A percentile compares a stretch with the other conserved stretches of the same genome.
Conservation (phyloP, 805 yeast species). For the Kuraishia borneana region DNA sequence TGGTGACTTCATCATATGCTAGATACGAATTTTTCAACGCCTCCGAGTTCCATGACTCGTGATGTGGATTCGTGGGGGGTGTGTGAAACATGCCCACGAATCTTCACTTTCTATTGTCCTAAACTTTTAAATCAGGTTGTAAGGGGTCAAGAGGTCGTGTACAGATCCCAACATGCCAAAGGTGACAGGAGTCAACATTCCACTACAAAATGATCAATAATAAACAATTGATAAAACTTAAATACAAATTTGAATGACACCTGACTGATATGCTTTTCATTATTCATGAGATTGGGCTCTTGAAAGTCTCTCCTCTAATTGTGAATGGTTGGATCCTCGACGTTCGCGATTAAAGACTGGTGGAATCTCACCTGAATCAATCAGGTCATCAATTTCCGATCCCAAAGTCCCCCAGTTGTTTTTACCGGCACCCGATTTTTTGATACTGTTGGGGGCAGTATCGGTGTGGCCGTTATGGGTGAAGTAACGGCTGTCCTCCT, state of each 20-base stretch:
- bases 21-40: slow-evolving; percentile 14
- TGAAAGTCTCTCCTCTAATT: slow-evolving; percentile 27
- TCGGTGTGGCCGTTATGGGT: slow-evolving; percentile 65
- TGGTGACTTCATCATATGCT: neutral
- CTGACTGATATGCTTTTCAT: no score
- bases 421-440: slow-evolving; percentile 79
- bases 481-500: slow-evolving; percentile 65
- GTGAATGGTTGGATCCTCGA: slow-evolving; percentile 38
- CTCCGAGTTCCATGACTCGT: slow-evolving; percentile 14
- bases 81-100: slow-evolving; percentile 17
- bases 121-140: no score
- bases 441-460: slow-evolving; percentile 63
- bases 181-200: no score
- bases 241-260: no score
- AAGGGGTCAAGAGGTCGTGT: no score
- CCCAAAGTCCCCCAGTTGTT: slow-evolving; percentile 83
- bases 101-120: neutral
- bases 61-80: slow-evolving; percentile 16
- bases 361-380: slow-evolving; percentile 45
- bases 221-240: no score
- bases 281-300: no score
- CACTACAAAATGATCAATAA: no score
- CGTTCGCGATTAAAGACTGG: slow-evolving; percentile 32
- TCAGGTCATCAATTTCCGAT: slow-evolving; percentile 60
- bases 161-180: no score